These are phyloP conservation scores for Punica granatum DNA, from an alignment of 345 rosid species.

Conservation along the genomic window DNA sequence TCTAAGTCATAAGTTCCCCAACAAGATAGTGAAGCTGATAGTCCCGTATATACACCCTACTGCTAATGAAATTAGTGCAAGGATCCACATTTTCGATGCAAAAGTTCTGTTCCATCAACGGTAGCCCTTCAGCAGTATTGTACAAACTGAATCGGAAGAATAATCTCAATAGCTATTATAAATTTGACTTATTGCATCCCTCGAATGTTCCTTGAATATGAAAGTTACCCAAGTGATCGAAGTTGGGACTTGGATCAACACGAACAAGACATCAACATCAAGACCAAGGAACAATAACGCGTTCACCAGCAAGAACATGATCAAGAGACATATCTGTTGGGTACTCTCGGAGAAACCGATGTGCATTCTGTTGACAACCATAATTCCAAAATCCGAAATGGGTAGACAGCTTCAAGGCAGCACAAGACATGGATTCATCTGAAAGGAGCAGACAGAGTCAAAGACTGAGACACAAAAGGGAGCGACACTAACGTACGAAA, in stretches of 20 bases:
- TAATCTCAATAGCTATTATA: background rate
- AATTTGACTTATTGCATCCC: background rate
- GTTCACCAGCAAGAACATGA: background rate
- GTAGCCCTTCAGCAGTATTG: background rate
- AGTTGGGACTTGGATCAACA: background rate
- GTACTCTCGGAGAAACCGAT: background rate
- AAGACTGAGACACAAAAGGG: too few relatives aligned
- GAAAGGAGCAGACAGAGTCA: background rate
- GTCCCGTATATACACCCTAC: background rate
- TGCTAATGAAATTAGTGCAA: background rate
- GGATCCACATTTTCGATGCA: background rate
- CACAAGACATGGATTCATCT: background rate
- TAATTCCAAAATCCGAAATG: background rate
- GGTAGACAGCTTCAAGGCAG: background rate
- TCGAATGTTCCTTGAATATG: background rate
- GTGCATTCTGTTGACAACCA: background rate
- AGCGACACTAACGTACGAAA: background rate
- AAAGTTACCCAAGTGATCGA: background rate
- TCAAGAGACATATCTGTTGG: background rate
- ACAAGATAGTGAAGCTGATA: background rate
- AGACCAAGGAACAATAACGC: background rate
- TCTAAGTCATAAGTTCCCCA: background rate
- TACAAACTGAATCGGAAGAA: background rate
- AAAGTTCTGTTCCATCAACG: background rate
- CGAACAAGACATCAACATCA: background rate